Conservation (phyloP, 139 green algal genomes). For the Deuterostichococcus epilithicus region DNA sequence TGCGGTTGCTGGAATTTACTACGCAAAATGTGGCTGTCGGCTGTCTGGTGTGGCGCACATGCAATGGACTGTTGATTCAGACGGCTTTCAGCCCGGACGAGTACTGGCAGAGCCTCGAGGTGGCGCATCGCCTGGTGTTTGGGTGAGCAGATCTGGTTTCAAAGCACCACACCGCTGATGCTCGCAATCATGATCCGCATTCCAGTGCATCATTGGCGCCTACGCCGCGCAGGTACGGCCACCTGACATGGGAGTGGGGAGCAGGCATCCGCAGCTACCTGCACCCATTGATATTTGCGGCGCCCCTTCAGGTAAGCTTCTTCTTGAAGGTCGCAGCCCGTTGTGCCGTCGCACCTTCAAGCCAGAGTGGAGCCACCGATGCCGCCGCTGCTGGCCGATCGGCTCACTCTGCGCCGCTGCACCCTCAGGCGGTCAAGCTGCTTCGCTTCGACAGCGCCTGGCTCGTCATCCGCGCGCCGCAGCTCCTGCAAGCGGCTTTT, state of each 20-base stretch:
- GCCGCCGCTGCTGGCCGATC: neutral
- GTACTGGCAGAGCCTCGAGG: conserved; percentile 68
- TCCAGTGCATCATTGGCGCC: neutral
- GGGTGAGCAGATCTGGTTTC: conserved; percentile 28
- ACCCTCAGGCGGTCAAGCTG: conserved; percentile 11
- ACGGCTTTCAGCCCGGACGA: conserved; percentile 76
- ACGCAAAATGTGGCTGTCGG: neutral
- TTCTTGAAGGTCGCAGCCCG: too few relatives aligned
- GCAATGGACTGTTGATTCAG: conserved; percentile 32
- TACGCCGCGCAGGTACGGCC: conserved; percentile 46
- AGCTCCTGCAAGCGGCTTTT: conserved; percentile 42
- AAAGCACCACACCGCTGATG: too few relatives aligned
- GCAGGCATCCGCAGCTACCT: conserved; percentile 47
- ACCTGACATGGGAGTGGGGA: conserved; percentile 73
- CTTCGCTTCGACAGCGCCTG: conserved; percentile 20
- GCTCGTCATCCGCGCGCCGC: conserved; percentile 24
- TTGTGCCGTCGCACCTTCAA: too few relatives aligned
- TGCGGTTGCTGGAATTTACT: conserved; percentile 15
- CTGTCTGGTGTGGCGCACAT: conserved; percentile 22
- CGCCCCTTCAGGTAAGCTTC: conserved; percentile 38
- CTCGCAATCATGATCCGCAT: neutral
- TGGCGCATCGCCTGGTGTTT: conserved; percentile 63
- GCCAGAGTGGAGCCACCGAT: too few relatives aligned
- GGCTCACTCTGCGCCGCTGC: too few relatives aligned
- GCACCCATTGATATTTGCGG: conserved; percentile 63